These are phyloP conservation scores for Chrysanthemum lavandulifolium DNA, from an alignment of 129 eudicot species.

Conservation along the genomic window DNA sequence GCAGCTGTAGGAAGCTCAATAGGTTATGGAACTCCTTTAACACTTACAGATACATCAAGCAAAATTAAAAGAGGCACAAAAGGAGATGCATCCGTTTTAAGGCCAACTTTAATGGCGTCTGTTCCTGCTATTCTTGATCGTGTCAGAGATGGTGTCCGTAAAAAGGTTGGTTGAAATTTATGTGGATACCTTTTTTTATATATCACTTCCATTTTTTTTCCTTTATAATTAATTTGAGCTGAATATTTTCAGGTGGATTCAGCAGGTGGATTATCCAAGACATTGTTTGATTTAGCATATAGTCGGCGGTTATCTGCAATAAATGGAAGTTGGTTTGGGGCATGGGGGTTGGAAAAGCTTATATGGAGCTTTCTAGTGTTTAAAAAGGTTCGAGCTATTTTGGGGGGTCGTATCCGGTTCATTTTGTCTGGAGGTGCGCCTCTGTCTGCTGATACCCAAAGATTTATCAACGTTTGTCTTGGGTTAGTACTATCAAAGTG, in stretches of 20 bases:
- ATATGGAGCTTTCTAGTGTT: conserved; percentile 83
- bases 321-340: conserved; percentile 97
- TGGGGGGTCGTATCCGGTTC: conserved; percentile 93
- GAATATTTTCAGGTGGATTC: conserved; percentile 71
- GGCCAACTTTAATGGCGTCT: conserved; percentile 86
- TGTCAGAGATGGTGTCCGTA: conserved; percentile 93
- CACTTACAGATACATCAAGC: conserved; percentile 92
- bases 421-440: conserved; percentile 97
- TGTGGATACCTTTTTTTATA: not conserved
- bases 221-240: conserved; percentile 6
- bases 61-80: conserved; percentile 88
- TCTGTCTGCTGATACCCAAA: conserved; percentile 85
- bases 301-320: conserved; percentile 77
- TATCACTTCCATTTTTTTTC: not conserved
- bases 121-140: conserved; percentile 99
- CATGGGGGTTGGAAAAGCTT: conserved; percentile 84
- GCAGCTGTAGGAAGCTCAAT: conserved; percentile 78
- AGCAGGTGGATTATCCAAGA: conserved; percentile 78
- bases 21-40: conserved; percentile 93
- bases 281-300: conserved; percentile 74
- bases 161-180: conserved; percentile 55
- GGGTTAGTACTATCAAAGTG: conserved; percentile 45
- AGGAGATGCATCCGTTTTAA: conserved; percentile 81
- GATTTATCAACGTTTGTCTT: conserved; percentile 92
- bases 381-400: conserved; percentile 72